phyloP scores from a whole-genome alignment of 805 yeast genomes.

The Candida coleopterorum region DNA sequence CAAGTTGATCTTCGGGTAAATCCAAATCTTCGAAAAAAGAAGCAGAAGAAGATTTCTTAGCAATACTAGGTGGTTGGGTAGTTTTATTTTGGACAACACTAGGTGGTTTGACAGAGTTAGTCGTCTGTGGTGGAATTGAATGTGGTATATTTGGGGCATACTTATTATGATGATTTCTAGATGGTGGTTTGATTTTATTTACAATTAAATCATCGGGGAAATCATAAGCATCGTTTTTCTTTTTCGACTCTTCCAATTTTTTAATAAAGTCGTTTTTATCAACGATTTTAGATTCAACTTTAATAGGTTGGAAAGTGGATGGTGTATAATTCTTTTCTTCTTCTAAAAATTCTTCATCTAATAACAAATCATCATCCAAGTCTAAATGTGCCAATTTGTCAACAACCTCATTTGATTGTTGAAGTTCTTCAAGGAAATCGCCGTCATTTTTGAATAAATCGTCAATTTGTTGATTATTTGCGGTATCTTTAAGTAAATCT shows the following conservation, averaged over 20 bases:
- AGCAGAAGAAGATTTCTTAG: not conserved
- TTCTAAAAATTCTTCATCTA: slow-evolving; percentile 36
- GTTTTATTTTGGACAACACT: no score
- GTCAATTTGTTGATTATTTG: not conserved
- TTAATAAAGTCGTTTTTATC: slow-evolving; percentile 10
- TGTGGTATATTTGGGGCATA: slow-evolving; percentile 11
- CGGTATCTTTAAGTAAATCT: no score
- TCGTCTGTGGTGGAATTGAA: not conserved
- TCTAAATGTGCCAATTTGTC: slow-evolving; percentile 14
- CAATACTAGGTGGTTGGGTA: not conserved
- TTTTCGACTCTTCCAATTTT: slow-evolving; percentile 44
- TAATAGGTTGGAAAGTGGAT: slow-evolving; percentile 3
- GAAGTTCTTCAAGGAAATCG: no score
- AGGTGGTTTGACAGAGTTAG: not conserved
- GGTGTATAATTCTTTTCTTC: slow-evolving; percentile 16
- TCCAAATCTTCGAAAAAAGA: slow-evolving; percentile 61
- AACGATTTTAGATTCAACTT: not conserved
- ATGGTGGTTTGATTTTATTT: slow-evolving; percentile 33
- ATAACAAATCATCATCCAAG: slow-evolving; percentile 27
- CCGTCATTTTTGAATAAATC: not conserved
- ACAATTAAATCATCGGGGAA: slow-evolving; percentile 57
- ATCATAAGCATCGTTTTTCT: slow-evolving; percentile 73
- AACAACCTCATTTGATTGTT: slow-evolving; percentile 8
- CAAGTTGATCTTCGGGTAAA: slow-evolving; percentile 38
- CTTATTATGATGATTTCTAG: slow-evolving; percentile 22